Conservation (phyloP, 768 basidiomycete genomes). For the Hericium alpestre region DNA sequence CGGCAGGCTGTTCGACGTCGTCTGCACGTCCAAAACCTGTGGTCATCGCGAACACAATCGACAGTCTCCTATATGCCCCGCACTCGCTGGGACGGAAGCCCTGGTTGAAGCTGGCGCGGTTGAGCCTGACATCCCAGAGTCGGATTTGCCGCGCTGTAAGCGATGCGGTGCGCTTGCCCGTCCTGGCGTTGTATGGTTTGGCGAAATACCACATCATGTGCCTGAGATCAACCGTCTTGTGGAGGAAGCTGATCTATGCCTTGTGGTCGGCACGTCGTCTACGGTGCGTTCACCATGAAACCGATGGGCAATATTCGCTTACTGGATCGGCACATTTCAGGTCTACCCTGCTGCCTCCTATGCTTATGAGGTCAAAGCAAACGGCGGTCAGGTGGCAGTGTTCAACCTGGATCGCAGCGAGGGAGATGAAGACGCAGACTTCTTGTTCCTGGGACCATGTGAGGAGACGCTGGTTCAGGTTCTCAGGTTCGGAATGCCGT, state of each 20-base stretch:
- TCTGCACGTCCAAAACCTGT: conserved; percentile 36
- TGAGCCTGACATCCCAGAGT: conserved; percentile 18
- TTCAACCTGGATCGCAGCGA: conserved; percentile 24
- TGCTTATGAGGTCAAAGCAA: conserved; percentile 14
- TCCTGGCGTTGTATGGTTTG: conserved; percentile 36
- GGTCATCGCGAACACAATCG: conserved; percentile 29
- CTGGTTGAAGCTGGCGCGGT: conserved; percentile 1
- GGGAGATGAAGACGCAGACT: conserved; percentile 35
- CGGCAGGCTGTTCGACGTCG: conserved; percentile 43
- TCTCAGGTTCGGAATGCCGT: conserved; percentile 9
- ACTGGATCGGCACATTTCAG: conserved; percentile 8
- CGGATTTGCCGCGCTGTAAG: conserved; percentile 23
- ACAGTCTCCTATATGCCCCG: conserved; percentile 34
- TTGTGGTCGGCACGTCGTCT: conserved; percentile 31
- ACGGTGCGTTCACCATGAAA: conserved; percentile 3
- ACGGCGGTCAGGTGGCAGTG: conserved; percentile 27
- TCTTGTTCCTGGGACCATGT: conserved; percentile 40
- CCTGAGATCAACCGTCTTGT: conserved; percentile 20
- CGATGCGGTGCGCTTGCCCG: conserved; percentile 22
- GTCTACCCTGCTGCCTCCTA: conserved; percentile 25
- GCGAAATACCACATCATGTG: conserved; percentile 22
- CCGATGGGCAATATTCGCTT: neutral
- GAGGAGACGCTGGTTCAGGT: conserved; percentile 33
- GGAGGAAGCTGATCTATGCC: conserved; percentile 22
- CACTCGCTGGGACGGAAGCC: conserved; percentile 33